Evolutionary conservation across 1,284 basidiomycete genomes (phyloP).

Genomic region (Papiliotrema nemorosa): DNA sequence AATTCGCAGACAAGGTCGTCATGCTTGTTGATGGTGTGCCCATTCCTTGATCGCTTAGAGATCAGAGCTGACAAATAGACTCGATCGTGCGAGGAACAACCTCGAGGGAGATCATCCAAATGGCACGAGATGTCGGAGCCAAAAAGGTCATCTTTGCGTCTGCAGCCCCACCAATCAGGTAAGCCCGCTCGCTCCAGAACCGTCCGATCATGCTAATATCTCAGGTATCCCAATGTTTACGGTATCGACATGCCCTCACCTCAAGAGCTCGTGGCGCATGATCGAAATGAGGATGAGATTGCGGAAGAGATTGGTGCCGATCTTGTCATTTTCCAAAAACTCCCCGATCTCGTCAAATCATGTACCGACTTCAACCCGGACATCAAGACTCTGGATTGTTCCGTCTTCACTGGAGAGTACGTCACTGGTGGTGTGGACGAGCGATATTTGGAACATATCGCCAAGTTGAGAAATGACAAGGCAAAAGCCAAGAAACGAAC

Average conservation of each 20-base stretch:
- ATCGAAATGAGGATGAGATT: constrained; percentile 70
- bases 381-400: constrained; percentile 86
- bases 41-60: background rate
- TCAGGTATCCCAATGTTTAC: constrained; percentile 89
- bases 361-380: constrained; percentile 80
- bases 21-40: constrained; percentile 85
- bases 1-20: constrained; percentile 89
- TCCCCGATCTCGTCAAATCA: constrained; percentile 82
- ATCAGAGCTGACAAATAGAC: constrained; percentile 55
- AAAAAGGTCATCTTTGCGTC: constrained; percentile 95
- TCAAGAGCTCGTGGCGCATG: constrained; percentile 86
- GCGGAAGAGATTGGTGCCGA: constrained; percentile 89
- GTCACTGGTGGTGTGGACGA: constrained; percentile 94
- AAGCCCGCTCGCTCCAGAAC: constrained; percentile 9
- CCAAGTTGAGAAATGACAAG: constrained; percentile 78
- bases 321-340: constrained; percentile 95
- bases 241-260: constrained; percentile 99
- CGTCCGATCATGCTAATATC: no score
- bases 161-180: constrained; percentile 93
- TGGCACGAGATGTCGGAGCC: constrained; percentile 99
- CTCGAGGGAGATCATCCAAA: constrained; percentile 97
- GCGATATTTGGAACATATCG: constrained; percentile 72
- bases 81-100: constrained; percentile 99
- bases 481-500: constrained; percentile 57
- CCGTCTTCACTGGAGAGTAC: constrained; percentile 96